Evolutionary conservation across 352 stramenopile species (phyloP).

Genomic region (Vaucheria bursata): DNA sequence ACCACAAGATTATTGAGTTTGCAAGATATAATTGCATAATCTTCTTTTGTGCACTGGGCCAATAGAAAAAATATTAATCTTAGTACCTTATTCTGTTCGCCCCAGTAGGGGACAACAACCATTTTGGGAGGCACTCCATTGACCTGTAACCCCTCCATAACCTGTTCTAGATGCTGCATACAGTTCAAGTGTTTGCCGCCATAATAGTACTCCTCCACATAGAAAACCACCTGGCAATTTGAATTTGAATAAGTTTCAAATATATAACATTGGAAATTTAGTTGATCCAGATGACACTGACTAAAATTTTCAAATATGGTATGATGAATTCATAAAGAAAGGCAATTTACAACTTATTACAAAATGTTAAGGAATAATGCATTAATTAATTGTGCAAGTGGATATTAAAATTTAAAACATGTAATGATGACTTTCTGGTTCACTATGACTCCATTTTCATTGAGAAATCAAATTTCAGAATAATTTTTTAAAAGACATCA

Average conservation of each 20-base stretch:
- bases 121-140: not conserved
- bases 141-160: not conserved
- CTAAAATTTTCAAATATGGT: no score
- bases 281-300: no score
- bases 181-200: conserved; percentile 29
- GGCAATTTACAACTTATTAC: not conserved
- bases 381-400: not conserved
- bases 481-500: no score
- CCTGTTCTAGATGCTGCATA: not conserved
- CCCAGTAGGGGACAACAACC: conserved; percentile 10
- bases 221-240: conserved; percentile 39
- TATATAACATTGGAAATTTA: no score
- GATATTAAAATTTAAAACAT: not conserved
- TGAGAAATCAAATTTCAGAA: no score
- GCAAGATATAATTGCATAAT: no score
- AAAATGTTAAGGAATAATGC: not conserved
- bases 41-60: no score
- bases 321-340: not conserved
- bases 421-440: no score
- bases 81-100: not conserved
- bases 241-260: no score
- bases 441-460: no score
- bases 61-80: no score
- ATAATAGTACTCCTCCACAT: conserved; percentile 36
- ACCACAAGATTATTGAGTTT: no score